Evolutionary conservation across 2,329 filamentous ascomycete species (phyloP).

Genomic region (Penicillium decumbens): DNA sequence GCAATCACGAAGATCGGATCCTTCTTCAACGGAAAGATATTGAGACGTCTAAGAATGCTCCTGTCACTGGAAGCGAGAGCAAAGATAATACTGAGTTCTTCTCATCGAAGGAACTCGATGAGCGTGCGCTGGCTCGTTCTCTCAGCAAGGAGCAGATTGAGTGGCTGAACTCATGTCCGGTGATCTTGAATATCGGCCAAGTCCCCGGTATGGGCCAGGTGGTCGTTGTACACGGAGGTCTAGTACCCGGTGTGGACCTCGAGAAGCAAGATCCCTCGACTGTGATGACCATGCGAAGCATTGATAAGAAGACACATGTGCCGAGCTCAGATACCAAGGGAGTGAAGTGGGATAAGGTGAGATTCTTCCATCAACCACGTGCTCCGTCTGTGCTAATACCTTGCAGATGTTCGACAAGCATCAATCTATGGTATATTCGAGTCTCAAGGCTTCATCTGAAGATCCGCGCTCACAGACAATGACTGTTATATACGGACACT

Average conservation of each 20-base stretch:
- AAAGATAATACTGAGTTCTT: conserved; percentile 28
- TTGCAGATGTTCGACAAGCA: conserved; percentile 50
- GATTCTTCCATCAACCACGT: conserved; percentile 1
- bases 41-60: conserved; percentile 25
- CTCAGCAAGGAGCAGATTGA: conserved; percentile 57
- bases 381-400: conserved; percentile 1
- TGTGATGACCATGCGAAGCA: conserved; percentile 87
- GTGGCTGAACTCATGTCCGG: conserved; percentile 67
- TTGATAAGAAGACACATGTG: conserved; percentile 59
- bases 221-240: conserved; percentile 76
- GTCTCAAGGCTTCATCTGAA: conserved; percentile 14
- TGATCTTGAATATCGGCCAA: conserved; percentile 70
- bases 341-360: conserved; percentile 61
- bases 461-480: conserved; percentile 39
- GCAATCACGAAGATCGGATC: conserved; percentile 87
- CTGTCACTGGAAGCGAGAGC: conserved; percentile 5
- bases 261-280: conserved; percentile 69
- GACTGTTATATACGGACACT: conserved; percentile 84
- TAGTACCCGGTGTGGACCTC: conserved; percentile 70
- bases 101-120: conserved; percentile 30
- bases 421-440: conserved; percentile 32
- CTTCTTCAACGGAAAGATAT: conserved; percentile 59
- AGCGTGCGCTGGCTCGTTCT: conserved; percentile 54
- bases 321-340: conserved; percentile 53
- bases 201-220: conserved; percentile 60